These are phyloP conservation scores for Pezicula carpinea DNA, from an alignment of 2,329 filamentous ascomycete genomes.

Conservation along the genomic window DNA sequence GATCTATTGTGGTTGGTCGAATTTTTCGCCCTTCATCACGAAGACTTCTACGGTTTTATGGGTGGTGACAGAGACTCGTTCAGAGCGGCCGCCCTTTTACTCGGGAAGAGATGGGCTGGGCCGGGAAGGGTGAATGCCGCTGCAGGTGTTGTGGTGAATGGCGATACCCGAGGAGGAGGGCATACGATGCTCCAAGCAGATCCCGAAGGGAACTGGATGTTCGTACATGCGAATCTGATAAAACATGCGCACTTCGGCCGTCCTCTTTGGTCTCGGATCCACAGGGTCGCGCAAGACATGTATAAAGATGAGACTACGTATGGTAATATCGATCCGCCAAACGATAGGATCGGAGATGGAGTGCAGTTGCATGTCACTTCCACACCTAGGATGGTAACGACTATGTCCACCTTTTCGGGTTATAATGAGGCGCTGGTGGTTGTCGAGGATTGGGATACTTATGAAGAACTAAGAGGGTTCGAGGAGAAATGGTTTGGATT, in stretches of 20 bases:
- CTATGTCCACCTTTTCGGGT: constrained; percentile 12
- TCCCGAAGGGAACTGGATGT: constrained; percentile 14
- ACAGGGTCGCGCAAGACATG: constrained; percentile 10
- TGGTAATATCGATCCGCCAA: constrained; percentile 14
- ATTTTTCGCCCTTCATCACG: constrained; percentile 14
- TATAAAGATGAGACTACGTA: constrained; percentile 12
- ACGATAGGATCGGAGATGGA: constrained; percentile 12
- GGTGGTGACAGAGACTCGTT: constrained; percentile 17
- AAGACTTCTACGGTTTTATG: constrained; percentile 16
- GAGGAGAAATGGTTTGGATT: constrained; percentile 17
- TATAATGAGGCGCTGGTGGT: constrained; percentile 10
- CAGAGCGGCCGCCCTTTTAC: constrained; percentile 12
- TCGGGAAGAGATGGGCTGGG: constrained; percentile 11
- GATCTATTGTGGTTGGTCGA: constrained; percentile 16
- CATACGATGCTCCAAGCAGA: constrained; percentile 18
- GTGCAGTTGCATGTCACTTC: constrained; percentile 13
- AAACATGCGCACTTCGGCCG: constrained; percentile 10
- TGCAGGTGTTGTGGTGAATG: neutral
- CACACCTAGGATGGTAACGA: constrained; percentile 7
- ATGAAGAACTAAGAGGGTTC: constrained; percentile 16
- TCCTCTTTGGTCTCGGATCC: constrained; percentile 14
- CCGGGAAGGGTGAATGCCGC: constrained; percentile 12
- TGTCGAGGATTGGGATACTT: constrained; percentile 15
- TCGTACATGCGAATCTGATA: constrained; percentile 19
- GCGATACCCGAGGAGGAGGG: constrained; percentile 7